Evolutionary conservation across 257 asterid genomes (phyloP).

Genomic region (Paulownia fortunei): DNA sequence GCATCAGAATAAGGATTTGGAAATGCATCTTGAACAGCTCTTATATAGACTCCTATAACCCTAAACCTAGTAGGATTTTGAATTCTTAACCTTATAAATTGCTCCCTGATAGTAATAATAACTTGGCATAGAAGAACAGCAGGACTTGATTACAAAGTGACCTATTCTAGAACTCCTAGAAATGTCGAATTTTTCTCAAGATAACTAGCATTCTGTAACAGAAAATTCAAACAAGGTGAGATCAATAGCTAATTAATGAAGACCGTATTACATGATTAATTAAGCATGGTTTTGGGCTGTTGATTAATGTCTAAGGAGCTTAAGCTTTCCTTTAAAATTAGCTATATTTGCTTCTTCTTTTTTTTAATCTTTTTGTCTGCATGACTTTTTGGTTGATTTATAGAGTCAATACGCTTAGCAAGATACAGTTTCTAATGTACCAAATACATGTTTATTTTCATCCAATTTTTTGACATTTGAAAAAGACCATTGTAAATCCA

Average conservation of each 20-base stretch:
- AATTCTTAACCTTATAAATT: no score
- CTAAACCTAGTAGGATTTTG: background rate
- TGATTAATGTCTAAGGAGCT: constrained; percentile 3
- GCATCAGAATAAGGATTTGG: background rate
- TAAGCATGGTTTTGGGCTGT: background rate
- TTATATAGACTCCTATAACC: background rate
- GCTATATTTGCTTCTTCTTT: background rate
- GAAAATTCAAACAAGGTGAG: background rate
- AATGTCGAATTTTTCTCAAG: background rate
- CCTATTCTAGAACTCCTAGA: constrained; percentile 2
- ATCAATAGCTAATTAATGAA: background rate
- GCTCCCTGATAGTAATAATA: background rate
- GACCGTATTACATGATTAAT: background rate
- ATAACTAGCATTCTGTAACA: background rate
- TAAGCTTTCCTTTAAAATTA: constrained; percentile 2
- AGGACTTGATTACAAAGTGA: background rate
- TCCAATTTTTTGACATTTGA: constrained; percentile 21
- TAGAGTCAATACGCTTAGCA: background rate
- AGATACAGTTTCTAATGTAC: background rate
- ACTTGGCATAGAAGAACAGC: background rate
- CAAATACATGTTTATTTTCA: constrained; percentile 9
- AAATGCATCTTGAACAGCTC: background rate
- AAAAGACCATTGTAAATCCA: constrained; percentile 5
- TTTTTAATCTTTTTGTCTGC: background rate
- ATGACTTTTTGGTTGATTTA: background rate